A percentile compares a stretch with the other conserved stretches of the same genome.
These are phyloP conservation scores for Termitomyces sp. DNA, from an alignment of 768 basidiomycete species.

Conservation along the genomic window DNA sequence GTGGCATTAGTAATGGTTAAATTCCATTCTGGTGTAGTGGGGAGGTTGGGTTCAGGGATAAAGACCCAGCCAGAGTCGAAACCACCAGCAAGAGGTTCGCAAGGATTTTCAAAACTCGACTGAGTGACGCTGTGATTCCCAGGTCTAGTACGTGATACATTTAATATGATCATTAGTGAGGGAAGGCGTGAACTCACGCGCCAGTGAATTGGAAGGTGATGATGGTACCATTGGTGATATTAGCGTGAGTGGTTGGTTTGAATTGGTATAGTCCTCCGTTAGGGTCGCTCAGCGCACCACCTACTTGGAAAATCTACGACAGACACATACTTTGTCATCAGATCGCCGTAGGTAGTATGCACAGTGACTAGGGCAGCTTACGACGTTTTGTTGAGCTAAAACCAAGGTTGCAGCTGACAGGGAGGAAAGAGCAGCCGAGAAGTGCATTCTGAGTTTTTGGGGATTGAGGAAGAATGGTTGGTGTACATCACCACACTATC, in stretches of 20 bases:
- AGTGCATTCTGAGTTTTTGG: slow-evolving; percentile 1
- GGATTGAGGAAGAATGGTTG: neutral
- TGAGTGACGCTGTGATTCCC: slow-evolving; percentile 54
- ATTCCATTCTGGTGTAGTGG: slow-evolving; percentile 35
- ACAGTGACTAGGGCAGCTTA: neutral
- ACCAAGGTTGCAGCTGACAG: slow-evolving; percentile 14
- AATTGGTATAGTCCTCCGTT: slow-evolving; percentile 42
- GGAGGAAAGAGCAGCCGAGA: slow-evolving; percentile 1
- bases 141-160: slow-evolving; percentile 22
- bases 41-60: slow-evolving; percentile 23
- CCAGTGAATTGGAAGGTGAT: slow-evolving; percentile 48
- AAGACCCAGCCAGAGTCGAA: slow-evolving; percentile 51
- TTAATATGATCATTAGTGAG: neutral
- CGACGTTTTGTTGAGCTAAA: slow-evolving; percentile 16
- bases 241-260: slow-evolving; percentile 32
- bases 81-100: slow-evolving; percentile 36
- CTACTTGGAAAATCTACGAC: slow-evolving; percentile 31
- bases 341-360: neutral
- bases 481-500: neutral
- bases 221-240: slow-evolving; percentile 34
- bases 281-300: slow-evolving; percentile 17
- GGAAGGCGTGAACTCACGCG: slow-evolving; percentile 21
- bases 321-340: neutral
- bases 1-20: slow-evolving; percentile 43
- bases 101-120: slow-evolving; percentile 39